Evolutionary conservation across 148 eudicot genomes (phyloP), one percentile per base, ranked within the genome.

Genomic region (Silene latifolia): DNA sequence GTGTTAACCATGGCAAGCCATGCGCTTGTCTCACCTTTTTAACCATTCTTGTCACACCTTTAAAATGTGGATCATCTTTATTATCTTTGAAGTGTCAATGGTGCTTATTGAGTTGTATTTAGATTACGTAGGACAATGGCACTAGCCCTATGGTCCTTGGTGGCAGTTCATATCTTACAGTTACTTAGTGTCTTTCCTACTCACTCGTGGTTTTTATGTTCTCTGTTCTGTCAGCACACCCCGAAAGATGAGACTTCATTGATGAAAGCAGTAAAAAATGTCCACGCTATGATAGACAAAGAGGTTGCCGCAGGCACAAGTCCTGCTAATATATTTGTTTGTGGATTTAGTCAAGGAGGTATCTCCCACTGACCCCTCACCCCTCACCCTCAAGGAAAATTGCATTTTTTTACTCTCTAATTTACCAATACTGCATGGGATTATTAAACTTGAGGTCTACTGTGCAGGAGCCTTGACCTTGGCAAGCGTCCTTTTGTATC

Each of bases 271-370:
- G 99, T 96, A 44, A 85, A 84, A 67, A 79, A 83, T 54, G 91
- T 96, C 72, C 99, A 96, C 71, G 67, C 87, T 8, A 89, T 88
- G 89, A 90, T 96, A 72, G 99, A 96, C 83, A 87, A 87, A 78
- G 98, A 90, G 87, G 77, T 96, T 77, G 87, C 90, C 63, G 83
- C 89, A 57, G 99, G 99, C 75, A 81, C 80, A 71, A 73, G 85
- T 81, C 99, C 99, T 44, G 87, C 82, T 7, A 96, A 92, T 73
- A 87, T 96, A 48, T 96, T 92, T 85, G 77, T 96, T n/a, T 92
- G 99, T 74, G 99, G 99, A 73, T 92, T 92, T 76, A 96, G 99
- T 88, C 99, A 96, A 86, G 99, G 99, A 89, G 99, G 99, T 96
- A 84, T 64, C 80, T 67, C 24, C n/a, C 67, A n/a, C 69, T 39